Conservation (phyloP, 2,329 filamentous ascomycete species). For the Fusarium acutatum region DNA sequence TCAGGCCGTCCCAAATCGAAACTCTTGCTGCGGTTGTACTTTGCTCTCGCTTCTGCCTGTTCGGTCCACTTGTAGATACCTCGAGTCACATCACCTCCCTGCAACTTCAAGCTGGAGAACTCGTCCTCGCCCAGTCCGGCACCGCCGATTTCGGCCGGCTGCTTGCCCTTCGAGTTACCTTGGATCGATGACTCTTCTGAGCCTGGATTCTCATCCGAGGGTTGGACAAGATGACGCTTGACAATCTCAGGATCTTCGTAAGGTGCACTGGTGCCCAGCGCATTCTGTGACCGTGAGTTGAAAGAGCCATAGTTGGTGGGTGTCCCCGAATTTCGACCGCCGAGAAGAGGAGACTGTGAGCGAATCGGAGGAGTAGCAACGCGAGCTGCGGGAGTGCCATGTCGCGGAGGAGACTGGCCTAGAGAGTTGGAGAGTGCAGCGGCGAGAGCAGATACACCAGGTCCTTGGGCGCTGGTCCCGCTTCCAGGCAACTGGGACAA, state of each 20-base stretch:
- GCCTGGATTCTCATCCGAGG: constrained; percentile 58
- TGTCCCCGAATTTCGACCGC: constrained; percentile 55
- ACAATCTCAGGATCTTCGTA: constrained; percentile 93
- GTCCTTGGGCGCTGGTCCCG: constrained; percentile 73
- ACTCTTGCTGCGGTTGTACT: constrained; percentile 83
- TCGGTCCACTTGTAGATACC: constrained; percentile 98
- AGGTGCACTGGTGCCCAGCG: constrained; percentile 59
- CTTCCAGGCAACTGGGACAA: constrained; percentile 72
- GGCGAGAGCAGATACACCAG: constrained; percentile 86
- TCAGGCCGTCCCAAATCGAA: constrained; percentile 81
- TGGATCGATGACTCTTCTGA: constrained; percentile 57
- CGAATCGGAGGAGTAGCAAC: constrained; percentile 64
- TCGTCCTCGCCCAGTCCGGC: constrained; percentile 72
- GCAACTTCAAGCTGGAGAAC: constrained; percentile 91
- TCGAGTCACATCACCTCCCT: constrained; percentile 93
- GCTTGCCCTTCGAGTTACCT: constrained; percentile 63
- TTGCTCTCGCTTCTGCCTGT: constrained; percentile 76
- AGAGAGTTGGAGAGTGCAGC: constrained; percentile 83
- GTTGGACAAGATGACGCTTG: constrained; percentile 84
- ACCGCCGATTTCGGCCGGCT: constrained; percentile 51
- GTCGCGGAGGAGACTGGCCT: constrained; percentile 73
- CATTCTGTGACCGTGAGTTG: constrained; percentile 70
- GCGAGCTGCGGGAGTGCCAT: constrained; percentile 68
- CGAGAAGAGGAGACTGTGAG: constrained; percentile 51
- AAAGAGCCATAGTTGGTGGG: constrained; percentile 88